phyloP scores from a whole-genome alignment of 2,329 filamentous ascomycete genomes.

The Didymella keratinophila region DNA sequence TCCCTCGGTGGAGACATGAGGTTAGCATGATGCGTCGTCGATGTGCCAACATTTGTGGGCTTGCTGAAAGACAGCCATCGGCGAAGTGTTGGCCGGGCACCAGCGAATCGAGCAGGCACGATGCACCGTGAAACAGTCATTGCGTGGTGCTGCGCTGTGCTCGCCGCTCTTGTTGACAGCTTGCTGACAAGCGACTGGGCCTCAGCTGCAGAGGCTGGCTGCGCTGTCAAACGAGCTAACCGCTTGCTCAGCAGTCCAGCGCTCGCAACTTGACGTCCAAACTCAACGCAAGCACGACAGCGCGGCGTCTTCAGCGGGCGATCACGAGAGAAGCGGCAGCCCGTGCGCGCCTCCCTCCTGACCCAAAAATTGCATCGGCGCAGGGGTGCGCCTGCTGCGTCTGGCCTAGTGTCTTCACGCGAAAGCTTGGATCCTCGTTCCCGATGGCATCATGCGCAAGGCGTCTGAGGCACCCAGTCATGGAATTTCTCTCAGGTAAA shows the following conservation, averaged over 20 bases:
- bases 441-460: slow-evolving; percentile 41
- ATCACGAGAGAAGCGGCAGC: slow-evolving; percentile 42
- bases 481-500: slow-evolving; percentile 46
- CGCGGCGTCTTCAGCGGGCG: slow-evolving; percentile 24
- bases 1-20: slow-evolving; percentile 26
- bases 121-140: slow-evolving; percentile 10
- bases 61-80: slow-evolving; percentile 24
- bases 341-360: slow-evolving; percentile 44
- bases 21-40: slow-evolving; percentile 26
- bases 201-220: not conserved
- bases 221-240: not conserved
- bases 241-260: slow-evolving; percentile 3
- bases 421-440: slow-evolving; percentile 38
- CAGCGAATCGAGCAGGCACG: slow-evolving; percentile 6
- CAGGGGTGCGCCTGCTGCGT: slow-evolving; percentile 31
- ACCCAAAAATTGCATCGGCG: slow-evolving; percentile 41
- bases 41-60: slow-evolving; percentile 7
- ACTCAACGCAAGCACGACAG: slow-evolving; percentile 17
- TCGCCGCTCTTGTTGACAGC: not conserved
- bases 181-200: not conserved
- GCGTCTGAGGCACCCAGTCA: slow-evolving; percentile 37
- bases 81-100: slow-evolving; percentile 19
- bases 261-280: slow-evolving; percentile 24
- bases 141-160: slow-evolving; percentile 7
- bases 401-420: slow-evolving; percentile 29